Base-by-base conservation (phyloP, 139 green algal genomes). In the Yamagishiella unicocca region DNA sequence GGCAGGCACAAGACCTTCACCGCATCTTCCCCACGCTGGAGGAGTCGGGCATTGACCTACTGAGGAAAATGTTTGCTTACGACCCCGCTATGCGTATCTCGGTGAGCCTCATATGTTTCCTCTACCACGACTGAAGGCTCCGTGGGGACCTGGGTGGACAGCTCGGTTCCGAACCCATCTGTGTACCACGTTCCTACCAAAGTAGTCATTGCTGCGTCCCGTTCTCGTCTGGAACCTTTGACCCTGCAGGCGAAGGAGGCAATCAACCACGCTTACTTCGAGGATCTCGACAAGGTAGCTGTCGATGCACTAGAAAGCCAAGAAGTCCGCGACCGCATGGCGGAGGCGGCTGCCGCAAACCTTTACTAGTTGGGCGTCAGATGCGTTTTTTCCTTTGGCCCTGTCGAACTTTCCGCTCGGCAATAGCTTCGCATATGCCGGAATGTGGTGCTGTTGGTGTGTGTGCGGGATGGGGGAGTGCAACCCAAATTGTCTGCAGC, bases 251-350 rank as follows among this genome's bases (percentile, higher is more conserved):
- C 97, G 50, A 99, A 98, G 93, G 96, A 99, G 33, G 97, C 97
- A 2, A 87, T 99, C 40, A 89, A 94, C 19, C 97, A 99, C 92
- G 94, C 96, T 14, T 99, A 99, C 94, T 99, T 99, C 93, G 92
- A 98, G 81, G 94, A 98, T 86, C 86, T 97, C 38, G 93, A 97
- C 90, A 95, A 93, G 90, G 90, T 29, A 8, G 42, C 70, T 12
- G 90, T 98, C 2, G 96, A 98, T 79, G 80, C 84, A n/a, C 90
- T 98, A 8, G 95, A 98, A 87, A 95, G 92, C 88, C 85, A 85
- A 37, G 87, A 93, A 40, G 71, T 95, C 3, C 85, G 80, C 33
- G 70, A 71, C 8, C 82, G 82, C 82, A 80, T 81, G 67, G 82
- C 82, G 17, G 82, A 80, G 67, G 82, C 46, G 45, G 82, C 82